These are phyloP conservation scores for Aphanomyces stellatus DNA, from an alignment of 352 stramenopile genomes.

Conservation along the genomic window DNA sequence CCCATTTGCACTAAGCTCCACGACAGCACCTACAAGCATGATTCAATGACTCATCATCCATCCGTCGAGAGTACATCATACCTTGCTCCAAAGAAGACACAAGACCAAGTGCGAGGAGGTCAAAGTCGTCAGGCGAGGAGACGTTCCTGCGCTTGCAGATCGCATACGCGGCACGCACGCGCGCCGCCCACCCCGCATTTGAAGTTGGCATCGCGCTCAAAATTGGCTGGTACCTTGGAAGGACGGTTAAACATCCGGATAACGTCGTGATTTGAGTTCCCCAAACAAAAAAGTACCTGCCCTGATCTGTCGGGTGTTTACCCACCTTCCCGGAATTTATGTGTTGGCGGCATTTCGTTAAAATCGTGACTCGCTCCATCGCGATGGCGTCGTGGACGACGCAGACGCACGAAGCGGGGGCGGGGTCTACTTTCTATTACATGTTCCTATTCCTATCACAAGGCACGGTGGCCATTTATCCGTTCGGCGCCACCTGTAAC, in stretches of 20 bases:
- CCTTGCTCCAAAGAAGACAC: constrained; percentile 5
- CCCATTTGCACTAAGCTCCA: neutral
- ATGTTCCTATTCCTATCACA: no score
- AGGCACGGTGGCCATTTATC: no score
- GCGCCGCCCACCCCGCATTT: neutral
- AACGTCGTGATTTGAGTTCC: no score
- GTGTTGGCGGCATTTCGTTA: no score
- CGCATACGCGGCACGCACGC: neutral
- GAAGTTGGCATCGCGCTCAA: neutral
- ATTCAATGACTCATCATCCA: neutral
- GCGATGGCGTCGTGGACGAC: no score
- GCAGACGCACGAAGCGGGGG: no score
- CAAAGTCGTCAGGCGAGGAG: neutral
- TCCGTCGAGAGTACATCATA: neutral
- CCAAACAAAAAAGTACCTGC: no score
- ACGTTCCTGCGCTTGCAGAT: neutral
- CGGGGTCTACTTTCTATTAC: no score
- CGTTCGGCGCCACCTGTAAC: no score
- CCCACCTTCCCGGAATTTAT: no score
- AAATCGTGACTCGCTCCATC: no score
- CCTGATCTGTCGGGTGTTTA: no score
- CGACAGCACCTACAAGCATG: neutral
- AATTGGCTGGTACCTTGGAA: constrained; percentile 3
- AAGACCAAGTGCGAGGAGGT: constrained; percentile 1
- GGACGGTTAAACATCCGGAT: neutral